Conservation (phyloP, 73 alveolate genomes). For the Paramecium bursaria region DNA sequence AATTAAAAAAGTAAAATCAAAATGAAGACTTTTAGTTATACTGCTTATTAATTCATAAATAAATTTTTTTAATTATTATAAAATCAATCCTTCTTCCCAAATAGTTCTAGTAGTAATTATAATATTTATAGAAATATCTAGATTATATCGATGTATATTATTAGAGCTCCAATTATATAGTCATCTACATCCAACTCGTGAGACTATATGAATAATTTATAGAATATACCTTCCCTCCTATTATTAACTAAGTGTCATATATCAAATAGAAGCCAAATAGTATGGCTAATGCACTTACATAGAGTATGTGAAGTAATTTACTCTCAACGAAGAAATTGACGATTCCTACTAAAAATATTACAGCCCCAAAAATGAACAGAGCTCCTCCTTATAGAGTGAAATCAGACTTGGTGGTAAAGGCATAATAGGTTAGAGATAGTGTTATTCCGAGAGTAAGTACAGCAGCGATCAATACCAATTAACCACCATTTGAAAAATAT, state of each 20-base stretch:
- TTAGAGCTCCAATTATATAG: conserved; percentile 75
- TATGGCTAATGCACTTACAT: conserved; percentile 68
- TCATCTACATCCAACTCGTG: conserved; percentile 71
- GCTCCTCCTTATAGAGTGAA: conserved; percentile 87
- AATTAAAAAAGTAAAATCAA: too few species aligned
- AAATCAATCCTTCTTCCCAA: conserved; percentile 57
- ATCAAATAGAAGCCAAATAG: conserved; percentile 76
- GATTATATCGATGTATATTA: conserved; percentile 74
- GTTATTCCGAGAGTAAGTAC: conserved; percentile 89
- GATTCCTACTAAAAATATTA: conserved; percentile 75
- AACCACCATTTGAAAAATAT: conserved; percentile 42
- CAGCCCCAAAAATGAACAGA: conserved; percentile 68
- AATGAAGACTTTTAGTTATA: too few species aligned
- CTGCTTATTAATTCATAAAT: too few species aligned
- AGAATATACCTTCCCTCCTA: conserved; percentile 73
- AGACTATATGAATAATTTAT: neutral
- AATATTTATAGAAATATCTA: conserved; percentile 70
- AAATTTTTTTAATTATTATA: too few species aligned
- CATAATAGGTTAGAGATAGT: conserved; percentile 91
- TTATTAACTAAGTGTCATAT: conserved; percentile 74
- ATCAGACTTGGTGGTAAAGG: conserved; percentile 86
- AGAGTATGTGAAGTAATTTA: conserved; percentile 57
- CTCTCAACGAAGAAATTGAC: conserved; percentile 67
- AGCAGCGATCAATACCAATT: conserved; percentile 88
- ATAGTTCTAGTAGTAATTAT: conserved; percentile 44